phyloP scores from a whole-genome alignment of 2,329 filamentous ascomycete species.

The Pseudofabraea citricarpa region DNA sequence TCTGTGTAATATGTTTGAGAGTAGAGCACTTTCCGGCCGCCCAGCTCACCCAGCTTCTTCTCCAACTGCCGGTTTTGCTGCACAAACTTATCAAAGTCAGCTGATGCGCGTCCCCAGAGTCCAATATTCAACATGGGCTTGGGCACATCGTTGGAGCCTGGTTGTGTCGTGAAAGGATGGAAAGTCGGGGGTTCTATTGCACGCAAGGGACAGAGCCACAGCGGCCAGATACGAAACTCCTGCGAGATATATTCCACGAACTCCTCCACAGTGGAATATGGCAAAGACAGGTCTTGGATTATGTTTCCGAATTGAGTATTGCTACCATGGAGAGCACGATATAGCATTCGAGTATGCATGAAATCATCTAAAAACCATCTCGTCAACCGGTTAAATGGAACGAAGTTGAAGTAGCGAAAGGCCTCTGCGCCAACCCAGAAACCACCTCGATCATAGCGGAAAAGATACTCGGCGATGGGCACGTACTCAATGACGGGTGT shows the following conservation, averaged over 20 bases:
- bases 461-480: constrained; percentile 46
- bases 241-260: constrained; percentile 44
- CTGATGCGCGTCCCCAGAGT: constrained; percentile 71
- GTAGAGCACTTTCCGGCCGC: constrained; percentile 79
- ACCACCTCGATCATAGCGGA: constrained; percentile 55
- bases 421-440: constrained; percentile 61
- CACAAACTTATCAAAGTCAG: constrained; percentile 49
- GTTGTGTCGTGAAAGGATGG: constrained; percentile 18
- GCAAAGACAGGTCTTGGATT: constrained; percentile 55
- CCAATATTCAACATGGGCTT: constrained; percentile 51
- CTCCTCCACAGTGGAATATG: constrained; percentile 38
- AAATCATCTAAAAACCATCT: constrained; percentile 53
- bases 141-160: constrained; percentile 1
- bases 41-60: constrained; percentile 58
- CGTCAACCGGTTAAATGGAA: constrained; percentile 51
- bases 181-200: constrained; percentile 12
- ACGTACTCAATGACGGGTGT: constrained; percentile 30
- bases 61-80: constrained; percentile 66
- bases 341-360: constrained; percentile 53
- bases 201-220: constrained; percentile 50
- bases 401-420: constrained; percentile 48
- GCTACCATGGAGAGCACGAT: constrained; percentile 52
- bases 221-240: constrained; percentile 18
- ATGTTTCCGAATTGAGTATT: constrained; percentile 47
- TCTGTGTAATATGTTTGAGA: constrained; percentile 75